These are phyloP conservation scores for Colletotrichum truncatum DNA, from an alignment of 2,329 filamentous ascomycete species.

Conservation along the genomic window DNA sequence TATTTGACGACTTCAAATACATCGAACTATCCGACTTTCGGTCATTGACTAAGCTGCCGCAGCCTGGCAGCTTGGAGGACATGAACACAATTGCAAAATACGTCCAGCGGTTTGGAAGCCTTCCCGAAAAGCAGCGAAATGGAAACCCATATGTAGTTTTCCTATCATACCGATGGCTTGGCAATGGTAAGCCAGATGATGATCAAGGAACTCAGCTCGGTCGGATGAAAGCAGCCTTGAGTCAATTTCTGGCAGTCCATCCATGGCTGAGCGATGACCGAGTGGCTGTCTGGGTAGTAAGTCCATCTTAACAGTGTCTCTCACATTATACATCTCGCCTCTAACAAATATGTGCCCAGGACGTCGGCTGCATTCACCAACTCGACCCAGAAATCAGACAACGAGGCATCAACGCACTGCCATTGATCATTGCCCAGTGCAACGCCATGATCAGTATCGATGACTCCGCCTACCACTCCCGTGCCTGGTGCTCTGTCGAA, in stretches of 20 bases:
- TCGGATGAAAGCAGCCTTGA: constrained; percentile 39
- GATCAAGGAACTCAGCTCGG: constrained; percentile 41
- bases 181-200: constrained; percentile 38
- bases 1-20: constrained; percentile 39
- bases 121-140: no score
- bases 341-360: constrained; percentile 3
- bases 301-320: no score
- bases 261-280: constrained; percentile 34
- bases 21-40: constrained; percentile 38
- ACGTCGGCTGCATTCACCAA: constrained; percentile 49
- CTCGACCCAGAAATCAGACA: constrained; percentile 33
- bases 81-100: no score
- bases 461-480: constrained; percentile 42
- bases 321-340: neutral
- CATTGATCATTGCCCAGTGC: constrained; percentile 47
- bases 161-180: constrained; percentile 46
- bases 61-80: neutral
- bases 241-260: constrained; percentile 38
- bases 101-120: no score
- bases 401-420: constrained; percentile 44
- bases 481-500: constrained; percentile 50
- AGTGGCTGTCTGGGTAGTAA: constrained; percentile 39
- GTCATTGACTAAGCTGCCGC: constrained; percentile 36
- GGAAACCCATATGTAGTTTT: no score
- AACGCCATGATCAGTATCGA: constrained; percentile 49